Evolutionary conservation across 176 grass and related monocot species (phyloP), one percentile per base, ranked within the genome.

Genomic region (Triticum monococcum): DNA sequence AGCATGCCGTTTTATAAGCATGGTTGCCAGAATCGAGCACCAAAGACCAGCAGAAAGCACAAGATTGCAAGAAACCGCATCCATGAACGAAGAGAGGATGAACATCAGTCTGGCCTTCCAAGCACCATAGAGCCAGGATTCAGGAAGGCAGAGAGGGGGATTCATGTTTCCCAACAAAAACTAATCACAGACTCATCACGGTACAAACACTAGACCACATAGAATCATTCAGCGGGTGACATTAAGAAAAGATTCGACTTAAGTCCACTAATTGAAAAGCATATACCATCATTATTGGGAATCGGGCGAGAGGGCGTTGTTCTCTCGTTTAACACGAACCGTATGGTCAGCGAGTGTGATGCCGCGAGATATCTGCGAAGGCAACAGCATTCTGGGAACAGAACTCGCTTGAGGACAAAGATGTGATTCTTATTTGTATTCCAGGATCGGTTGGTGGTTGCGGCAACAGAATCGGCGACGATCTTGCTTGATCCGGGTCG

Each of bases 401-500:
- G 48, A 20, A 64, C 4, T 22, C 56, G 0, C 56, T n/a, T 61
- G 5, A 73, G 52, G 9, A 30, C 23, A 13, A 13, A 14, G 69
- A 20, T 30, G 68, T 43, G 36, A 83, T 28, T 28, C 36, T 73
- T 20, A 60, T 28, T 41, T 57, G 33, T 41, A 72, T 32, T 62
- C 56, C 16, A 18, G 26, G 62, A 71, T 71, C 30, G 37, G 66
- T 64, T 64, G 65, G 54, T 72, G 13, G 75, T 23, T 52, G 80
- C 24, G 41, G 57, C 56, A 68, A 78, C 79, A 31, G 73, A 83
- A 87, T 86, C 81, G 35, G 73, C 18, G n/a, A 66, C 24, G 64
- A 83, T 83, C 66, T 48, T 83, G 23, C 11, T 77, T 72, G 31
- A 86, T 78, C 18, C 64, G 16, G 37, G 23, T 78, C 28, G n/a